Evolutionary conservation across 441 rosid species (phyloP), one percentile per base, ranked within the genome.

Genomic region (Arabidopsis hybrid): DNA sequence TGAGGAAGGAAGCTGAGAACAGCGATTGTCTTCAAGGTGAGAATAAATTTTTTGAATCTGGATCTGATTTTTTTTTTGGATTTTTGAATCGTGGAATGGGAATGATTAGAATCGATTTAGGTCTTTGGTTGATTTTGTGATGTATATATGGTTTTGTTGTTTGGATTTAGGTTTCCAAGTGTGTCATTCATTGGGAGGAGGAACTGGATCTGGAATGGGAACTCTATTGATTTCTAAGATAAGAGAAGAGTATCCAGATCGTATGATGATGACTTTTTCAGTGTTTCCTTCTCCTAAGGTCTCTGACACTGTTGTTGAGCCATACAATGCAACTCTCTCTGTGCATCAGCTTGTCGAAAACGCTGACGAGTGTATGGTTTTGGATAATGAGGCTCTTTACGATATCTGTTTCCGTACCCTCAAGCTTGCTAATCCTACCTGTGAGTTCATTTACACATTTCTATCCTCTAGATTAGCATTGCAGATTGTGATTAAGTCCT

Each of bases 251-350:
- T 78, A 78, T 78, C 81, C 77, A 60, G 81, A 78, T 43, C 77
- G 77, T 66, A 93, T 93, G 98, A 91, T 93, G 98, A 84, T 93
- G 75, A 91, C 98, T 1, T 91, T 93, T 81, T 93, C 98, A 1
- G 98, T 93, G 78, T 91, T 93, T 71, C 98, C 98, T 58, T 92
- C 98, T 21, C 97, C 98, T 17, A 92, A 92, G 87, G 98, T 92
- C 84, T 92, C 98, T 43, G 98, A 91, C 85, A 93, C 97, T 16
- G 98, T 93, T 35, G 98, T 93, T 57, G 98, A 93, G 82, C 98
- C 98, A 35, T 93, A 93, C 79, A 93, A 93, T 74, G 98, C 98
- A 34, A 93, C 98, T 10, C 95, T 93, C 68, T 93, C 98, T 21
- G 97, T 93, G 67, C 98, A 93, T 74, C 97, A 93, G 85, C 83